phyloP scores from a whole-genome alignment of 2,329 filamentous ascomycete genomes.

The Epichloe scottii region DNA sequence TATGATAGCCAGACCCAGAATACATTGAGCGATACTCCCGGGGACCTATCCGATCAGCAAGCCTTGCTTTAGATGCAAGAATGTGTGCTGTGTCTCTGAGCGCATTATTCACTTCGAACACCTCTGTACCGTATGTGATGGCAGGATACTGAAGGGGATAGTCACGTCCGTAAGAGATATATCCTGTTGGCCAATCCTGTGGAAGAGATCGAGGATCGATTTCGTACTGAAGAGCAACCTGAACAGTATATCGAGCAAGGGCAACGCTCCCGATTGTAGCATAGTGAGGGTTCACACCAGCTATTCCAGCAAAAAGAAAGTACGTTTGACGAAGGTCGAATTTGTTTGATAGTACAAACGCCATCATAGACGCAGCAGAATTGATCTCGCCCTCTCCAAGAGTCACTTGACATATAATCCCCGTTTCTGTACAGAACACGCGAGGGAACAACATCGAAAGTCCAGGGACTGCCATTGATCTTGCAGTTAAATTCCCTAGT shows the following conservation, averaged over 20 bases:
- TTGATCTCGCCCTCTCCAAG: conserved; percentile 65
- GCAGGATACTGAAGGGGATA: conserved; percentile 43
- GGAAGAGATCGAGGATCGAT: conserved; percentile 59
- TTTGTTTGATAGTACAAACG: conserved; percentile 45
- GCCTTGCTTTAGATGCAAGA: conserved; percentile 37
- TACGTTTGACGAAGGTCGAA: conserved; percentile 59
- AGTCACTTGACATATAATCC: conserved; percentile 54
- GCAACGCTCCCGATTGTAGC: conserved; percentile 55
- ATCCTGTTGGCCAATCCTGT: conserved; percentile 51
- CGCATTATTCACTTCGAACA: conserved; percentile 51
- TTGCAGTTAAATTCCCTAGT: conserved; percentile 41
- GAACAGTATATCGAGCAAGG: conserved; percentile 56
- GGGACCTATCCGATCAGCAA: conserved; percentile 38
- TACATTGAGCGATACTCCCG: conserved; percentile 44
- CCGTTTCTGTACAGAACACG: conserved; percentile 49
- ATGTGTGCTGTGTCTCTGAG: conserved; percentile 40
- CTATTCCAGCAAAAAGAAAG: conserved; percentile 61
- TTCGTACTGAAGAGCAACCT: conserved; percentile 66
- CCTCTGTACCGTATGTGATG: conserved; percentile 54
- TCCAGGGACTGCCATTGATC: conserved; percentile 46
- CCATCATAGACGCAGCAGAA: conserved; percentile 52
- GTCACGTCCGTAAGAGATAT: conserved; percentile 50
- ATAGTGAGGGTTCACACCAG: conserved; percentile 57
- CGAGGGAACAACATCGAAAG: conserved; percentile 53
- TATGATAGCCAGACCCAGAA: conserved; percentile 24